These are phyloP conservation scores for Prorocentrum cordatum DNA, from an alignment of 169 alveolate genomes.

Conservation along the genomic window DNA sequence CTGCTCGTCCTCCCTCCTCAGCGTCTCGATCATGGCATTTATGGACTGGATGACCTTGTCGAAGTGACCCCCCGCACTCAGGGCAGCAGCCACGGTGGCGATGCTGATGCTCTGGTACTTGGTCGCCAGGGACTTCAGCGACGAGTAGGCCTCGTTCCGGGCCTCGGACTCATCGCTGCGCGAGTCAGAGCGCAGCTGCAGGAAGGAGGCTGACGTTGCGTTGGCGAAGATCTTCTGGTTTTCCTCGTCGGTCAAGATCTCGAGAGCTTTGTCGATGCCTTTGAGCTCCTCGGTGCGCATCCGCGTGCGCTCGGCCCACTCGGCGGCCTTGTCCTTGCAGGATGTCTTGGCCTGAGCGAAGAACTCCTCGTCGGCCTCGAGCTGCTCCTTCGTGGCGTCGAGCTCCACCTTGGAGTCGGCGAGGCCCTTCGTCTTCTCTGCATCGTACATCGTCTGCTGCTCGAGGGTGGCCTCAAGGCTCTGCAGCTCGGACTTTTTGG, in stretches of 20 bases:
- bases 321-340: background rate
- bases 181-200: no score
- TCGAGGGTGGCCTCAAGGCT: background rate
- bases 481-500: background rate
- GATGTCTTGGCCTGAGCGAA: background rate
- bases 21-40: no score
- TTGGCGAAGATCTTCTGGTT: no score
- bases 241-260: background rate
- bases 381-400: background rate
- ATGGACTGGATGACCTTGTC: no score
- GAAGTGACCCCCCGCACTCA: no score
- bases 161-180: no score
- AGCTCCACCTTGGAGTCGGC: background rate
- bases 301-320: background rate
- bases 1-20: no score
- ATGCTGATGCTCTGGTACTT: no score
- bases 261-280: background rate
- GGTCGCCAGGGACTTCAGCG: no score
- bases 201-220: no score
- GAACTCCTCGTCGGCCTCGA: background rate
- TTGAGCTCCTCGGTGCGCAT: background rate
- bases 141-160: no score
- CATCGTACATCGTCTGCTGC: background rate
- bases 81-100: no score
- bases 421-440: background rate